Evolutionary conservation across 805 yeast species (phyloP), one percentile per base, ranked within the genome.

Genomic region (Jamesozyma lodderae): DNA sequence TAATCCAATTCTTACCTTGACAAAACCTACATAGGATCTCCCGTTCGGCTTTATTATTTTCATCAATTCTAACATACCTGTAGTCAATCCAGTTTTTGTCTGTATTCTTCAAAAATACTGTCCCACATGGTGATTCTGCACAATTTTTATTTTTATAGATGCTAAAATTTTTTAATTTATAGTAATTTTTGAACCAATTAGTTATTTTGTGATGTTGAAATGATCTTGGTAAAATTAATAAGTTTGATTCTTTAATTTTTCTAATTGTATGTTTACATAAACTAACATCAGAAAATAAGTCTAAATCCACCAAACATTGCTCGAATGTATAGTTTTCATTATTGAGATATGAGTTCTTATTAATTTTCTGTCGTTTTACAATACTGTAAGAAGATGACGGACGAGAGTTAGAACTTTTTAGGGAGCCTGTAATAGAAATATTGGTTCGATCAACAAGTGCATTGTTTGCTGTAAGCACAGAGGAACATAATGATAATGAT

Each of bases 1-100:
- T 16, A 2, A 52, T 33, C 57, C 57, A 52, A 32, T 50, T 50
- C 10, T 40, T 40, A 5, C 53, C 55, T 26, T 46, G 43, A 33
- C 57, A 52, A 23, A 44, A 42, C 25, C 54, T 31, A 24, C 55
- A 51, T 36, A 52, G 19, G 3, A 47, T 29, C 21, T 51, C 49
- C 17, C 40, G 46, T 15, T 27, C 27, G 15, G 27, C 34, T 17
- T 28, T 40, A 6, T 27, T 31, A 6, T 16, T 14, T 10, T n/a
- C 10, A 15, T 31, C 36, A 21, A 15, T 33, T 31, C 49, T 45
- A 33, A 25, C 35, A 31, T 36, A 48, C 18, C 39, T 41, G 31
- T 38, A 43, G 7, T 37, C 28, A 1, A 40, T 31, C 33, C 41
- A 40, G 30, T 35, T 43, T 18, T n/a, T 11, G 22, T 24, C 24